Base-by-base conservation (phyloP, 2,329 filamentous ascomycete genomes). In the Hyphodiscus sp. region DNA sequence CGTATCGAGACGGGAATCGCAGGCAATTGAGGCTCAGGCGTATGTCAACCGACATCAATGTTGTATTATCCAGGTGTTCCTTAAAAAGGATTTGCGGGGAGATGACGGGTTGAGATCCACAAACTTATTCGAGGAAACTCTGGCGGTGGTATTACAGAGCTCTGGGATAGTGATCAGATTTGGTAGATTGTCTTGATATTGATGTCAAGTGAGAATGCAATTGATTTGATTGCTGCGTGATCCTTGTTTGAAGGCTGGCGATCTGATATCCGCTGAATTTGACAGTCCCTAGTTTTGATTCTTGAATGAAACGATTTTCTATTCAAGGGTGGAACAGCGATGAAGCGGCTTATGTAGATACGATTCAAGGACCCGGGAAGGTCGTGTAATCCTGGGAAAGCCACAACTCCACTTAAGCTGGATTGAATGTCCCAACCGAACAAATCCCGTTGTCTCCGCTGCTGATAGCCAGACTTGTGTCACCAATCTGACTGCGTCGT, bases 41-140 rank as follows among this genome's bases (percentile, higher is more conserved):
- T 68, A 76, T 68, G 71, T 79, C 76, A 78, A 79, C 76, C 76
- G 77, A 80, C 77, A 80, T 80, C 76, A 78, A 78, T 65, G 60
- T 67, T 52, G 60, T 63, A 61, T 49, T 62, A 59, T 48, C 26
- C 19, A 44, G 47, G 48, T 38, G 33, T 38, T 38, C 33, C 51
- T 49, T 45, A 47, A 47, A 20, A 18, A 44, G 30, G 19, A 20
- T 33, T 13, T 47, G 15, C 48, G 41, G 49, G 45, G 51, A 47
- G 42, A 16, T 49, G 47, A 45, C 52, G 59, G 58, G 58, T 53
- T 26, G 38, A 44, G 42, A 42, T 54, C 54, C 56, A 48, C 50
- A 38, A 38, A 52, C 29, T 52, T 43, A 50, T 43, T 48, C 11
- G 33, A 38, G 33, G 33, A 4, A 10, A 38, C 13, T 33, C 30